Percentiles rank a stretch among this genome's conserved stretches.
These are phyloP conservation scores for Claviceps sp. DNA, from an alignment of 2,329 filamentous ascomycete species.

Conservation along the genomic window DNA sequence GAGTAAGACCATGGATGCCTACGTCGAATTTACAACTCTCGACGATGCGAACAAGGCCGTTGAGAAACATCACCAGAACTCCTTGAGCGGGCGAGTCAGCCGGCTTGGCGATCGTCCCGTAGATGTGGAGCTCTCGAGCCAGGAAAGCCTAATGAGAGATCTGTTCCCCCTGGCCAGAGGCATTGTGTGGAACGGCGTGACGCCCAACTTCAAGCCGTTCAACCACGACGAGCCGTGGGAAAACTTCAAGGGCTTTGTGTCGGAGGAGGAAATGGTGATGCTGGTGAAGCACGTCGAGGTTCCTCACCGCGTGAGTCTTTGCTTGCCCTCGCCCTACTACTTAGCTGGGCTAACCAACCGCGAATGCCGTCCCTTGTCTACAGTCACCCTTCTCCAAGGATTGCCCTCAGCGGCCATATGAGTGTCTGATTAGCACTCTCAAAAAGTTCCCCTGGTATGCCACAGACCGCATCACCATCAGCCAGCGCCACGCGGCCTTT, in stretches of 20 bases:
- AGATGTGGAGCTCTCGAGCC: conserved; percentile 42
- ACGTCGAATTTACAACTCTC: conserved; percentile 41
- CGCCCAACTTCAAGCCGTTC: conserved; percentile 25
- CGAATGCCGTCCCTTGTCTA: not conserved
- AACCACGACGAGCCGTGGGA: conserved; percentile 29
- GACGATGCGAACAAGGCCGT: conserved; percentile 41
- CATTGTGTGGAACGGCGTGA: conserved; percentile 37
- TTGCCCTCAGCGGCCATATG: conserved; percentile 51
- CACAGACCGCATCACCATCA: conserved; percentile 41
- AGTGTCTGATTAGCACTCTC: conserved; percentile 50
- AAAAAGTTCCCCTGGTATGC: conserved; percentile 51
- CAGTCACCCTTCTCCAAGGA: conserved; percentile 47
- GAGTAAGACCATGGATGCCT: conserved; percentile 49
- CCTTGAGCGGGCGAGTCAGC: conserved; percentile 24
- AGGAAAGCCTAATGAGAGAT: conserved; percentile 44
- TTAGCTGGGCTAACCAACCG: conserved; percentile 1
- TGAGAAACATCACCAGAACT: conserved; percentile 29
- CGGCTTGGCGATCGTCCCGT: conserved; percentile 45
- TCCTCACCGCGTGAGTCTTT: conserved; percentile 42
- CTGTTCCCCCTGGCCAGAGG: conserved; percentile 46
- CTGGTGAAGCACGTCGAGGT: conserved; percentile 49
- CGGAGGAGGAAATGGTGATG: conserved; percentile 49
- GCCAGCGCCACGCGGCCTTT: conserved; percentile 40
- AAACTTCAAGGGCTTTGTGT: conserved; percentile 47
- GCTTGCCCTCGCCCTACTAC: not conserved